Evolutionary conservation across 2,329 filamentous ascomycete genomes (phyloP), one percentile per base, ranked within the genome.

Genomic region (Ophiobolus disseminans): DNA sequence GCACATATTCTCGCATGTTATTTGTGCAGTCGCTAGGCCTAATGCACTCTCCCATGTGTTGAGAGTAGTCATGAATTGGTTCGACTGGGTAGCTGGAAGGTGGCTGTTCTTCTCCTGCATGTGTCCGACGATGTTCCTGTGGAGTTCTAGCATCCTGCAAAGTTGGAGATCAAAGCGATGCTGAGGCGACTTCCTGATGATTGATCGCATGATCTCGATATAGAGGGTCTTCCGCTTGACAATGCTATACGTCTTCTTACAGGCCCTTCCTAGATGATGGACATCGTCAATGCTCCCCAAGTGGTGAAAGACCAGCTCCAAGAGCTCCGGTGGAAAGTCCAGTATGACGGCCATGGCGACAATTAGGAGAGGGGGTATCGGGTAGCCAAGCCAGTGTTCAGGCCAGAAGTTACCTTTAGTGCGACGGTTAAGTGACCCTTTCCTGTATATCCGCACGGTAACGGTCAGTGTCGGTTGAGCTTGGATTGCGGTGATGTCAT

Each of bases 261-360:
- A 66, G 10, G 48, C 35, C 26, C 57, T 52, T 13, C 32, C 57
- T 7, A 70, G 40, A 45, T 62, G 42, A 28, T 63, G 58, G 0
- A 64, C 62, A 57, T 68, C 63, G 31, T 67, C 63, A 32, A 69
- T 67, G 30, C 54, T 66, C 11, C 46, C 56, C 7, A 69, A 48
- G 13, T 46, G 31, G 16, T 48, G 38, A 14, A 44, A 65, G 1
- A 68, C 50, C 7, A 50, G 22, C 14, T 60, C 45, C 8, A 67
- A 48, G 0, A 67, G 32, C 31, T 67, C 61, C 8, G 31, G 22
- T 5, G 60, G 60, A 3, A 66, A 50, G 20, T 45, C 43, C 2
- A 36, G 50, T 10, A 68, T 39, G 16, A 13, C 4, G 7, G 53
- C 45, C 59, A 58, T 63, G 9, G 11, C 6, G 6, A 23, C 30